Evolutionary conservation across 169 alveolate species (phyloP), one percentile per base, ranked within the genome.

Genomic region (Perkinsus chesapeaki): DNA sequence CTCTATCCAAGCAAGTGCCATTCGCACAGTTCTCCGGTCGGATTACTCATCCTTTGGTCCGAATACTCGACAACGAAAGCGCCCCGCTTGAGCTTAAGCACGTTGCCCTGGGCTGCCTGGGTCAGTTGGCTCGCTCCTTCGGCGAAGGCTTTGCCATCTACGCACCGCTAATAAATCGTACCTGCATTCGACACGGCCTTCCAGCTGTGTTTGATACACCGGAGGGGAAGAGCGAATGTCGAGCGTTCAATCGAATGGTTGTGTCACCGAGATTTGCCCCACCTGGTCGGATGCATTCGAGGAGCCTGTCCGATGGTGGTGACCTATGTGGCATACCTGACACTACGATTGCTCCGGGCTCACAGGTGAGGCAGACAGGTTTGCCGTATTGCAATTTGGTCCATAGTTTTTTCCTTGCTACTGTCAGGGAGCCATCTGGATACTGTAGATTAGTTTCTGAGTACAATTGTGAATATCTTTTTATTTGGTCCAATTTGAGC

Each of bases 11-110:
- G 38, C 39, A 39, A 7, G 39, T 39, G 36, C 39, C 72, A 27
- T 91, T 91, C 92, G 72, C 92, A 7, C 92, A 91, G 47, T 91
- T 91, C 92, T 37, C 60, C 60, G 92, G 60, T 27, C 39, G 92
- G 3, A 91, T 91, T 19, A 39, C 60, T 16, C 92, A 91, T 19
- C 60, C 92, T 37, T 72, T 91, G 39, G 48, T 91, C 72, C 92
- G 92, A 20, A 91, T 91, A 7, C n/a, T 91, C 60, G 92, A 91
- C 92, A 39, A 20, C 47, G 38, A 39, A 0, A 27, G 38, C 72
- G 60, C 47, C 39, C 92, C 92, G 0, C 36, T 38, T 3, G 92
- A 91, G 72, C 39, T 91, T 31, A 91, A 91, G 92, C 39, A 9
- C 9, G 92, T 39, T 0, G 92, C 92, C 27, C 60, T 91, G 72